Evolutionary conservation across 2,329 filamentous ascomycete species (phyloP).

Genomic region (Diaporthe amygdali): DNA sequence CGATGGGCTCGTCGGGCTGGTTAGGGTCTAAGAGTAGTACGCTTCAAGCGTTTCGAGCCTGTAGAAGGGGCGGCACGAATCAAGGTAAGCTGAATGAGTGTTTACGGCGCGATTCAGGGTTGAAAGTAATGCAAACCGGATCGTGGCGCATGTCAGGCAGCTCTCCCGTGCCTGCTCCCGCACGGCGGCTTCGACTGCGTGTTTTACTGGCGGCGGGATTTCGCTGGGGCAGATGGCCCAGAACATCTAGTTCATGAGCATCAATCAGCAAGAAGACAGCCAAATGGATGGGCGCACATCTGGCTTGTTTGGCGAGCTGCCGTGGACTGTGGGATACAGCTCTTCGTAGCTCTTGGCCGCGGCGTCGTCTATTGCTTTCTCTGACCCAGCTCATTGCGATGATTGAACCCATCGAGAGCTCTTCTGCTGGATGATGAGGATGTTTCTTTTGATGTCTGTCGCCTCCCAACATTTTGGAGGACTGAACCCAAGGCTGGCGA

Average conservation of each 20-base stretch:
- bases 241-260: slow-evolving; percentile 1
- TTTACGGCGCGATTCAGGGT: too few species aligned
- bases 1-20: neutral
- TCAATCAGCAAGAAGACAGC: too few species aligned
- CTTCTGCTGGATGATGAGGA: neutral
- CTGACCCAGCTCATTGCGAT: slow-evolving; percentile 13
- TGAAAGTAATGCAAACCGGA: neutral
- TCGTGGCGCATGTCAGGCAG: neutral
- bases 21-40: neutral
- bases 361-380: neutral
- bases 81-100: too few species aligned
- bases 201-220: neutral
- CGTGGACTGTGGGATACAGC: slow-evolving; percentile 7
- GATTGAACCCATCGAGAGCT: fast-evolving
- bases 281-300: neutral
- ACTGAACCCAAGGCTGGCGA: too few species aligned
- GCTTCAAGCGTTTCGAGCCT: neutral
- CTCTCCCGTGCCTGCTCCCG: neutral
- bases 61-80: too few species aligned
- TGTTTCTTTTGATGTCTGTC: neutral
- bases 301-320: neutral
- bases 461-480: too few species aligned
- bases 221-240: slow-evolving; percentile 13
- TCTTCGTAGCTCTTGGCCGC: neutral
- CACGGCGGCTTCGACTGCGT: neutral